These are phyloP conservation scores for Chlorencoelia australis DNA, from an alignment of 2,329 filamentous ascomycete species.

Conservation along the genomic window DNA sequence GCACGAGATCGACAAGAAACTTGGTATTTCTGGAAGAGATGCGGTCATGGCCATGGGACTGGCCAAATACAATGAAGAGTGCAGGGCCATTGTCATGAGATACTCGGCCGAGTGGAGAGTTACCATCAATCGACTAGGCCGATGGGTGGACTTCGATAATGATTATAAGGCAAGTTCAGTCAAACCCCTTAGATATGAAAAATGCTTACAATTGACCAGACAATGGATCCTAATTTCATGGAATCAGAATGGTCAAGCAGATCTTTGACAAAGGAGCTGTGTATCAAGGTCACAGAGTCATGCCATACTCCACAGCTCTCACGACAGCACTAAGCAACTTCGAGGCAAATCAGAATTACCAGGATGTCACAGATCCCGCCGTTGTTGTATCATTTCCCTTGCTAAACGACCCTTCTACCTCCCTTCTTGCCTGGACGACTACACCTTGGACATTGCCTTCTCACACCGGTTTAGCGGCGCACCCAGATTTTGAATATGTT, in stretches of 20 bases:
- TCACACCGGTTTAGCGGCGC: slow-evolving; percentile 65
- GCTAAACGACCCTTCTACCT: slow-evolving; percentile 62
- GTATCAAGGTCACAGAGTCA: slow-evolving; percentile 83
- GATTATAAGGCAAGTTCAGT: slow-evolving; percentile 73
- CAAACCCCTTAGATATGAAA: neutral
- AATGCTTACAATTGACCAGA: slow-evolving; percentile 37
- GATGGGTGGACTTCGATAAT: slow-evolving; percentile 97
- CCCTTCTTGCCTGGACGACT: slow-evolving; percentile 47
- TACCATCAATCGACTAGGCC: slow-evolving; percentile 78
- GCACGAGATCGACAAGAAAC: slow-evolving; percentile 94
- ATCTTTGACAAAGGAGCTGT: slow-evolving; percentile 83
- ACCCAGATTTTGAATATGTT: slow-evolving; percentile 78
- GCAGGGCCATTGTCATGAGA: slow-evolving; percentile 85
- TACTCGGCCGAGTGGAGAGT: slow-evolving; percentile 79
- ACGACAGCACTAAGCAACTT: slow-evolving; percentile 89
- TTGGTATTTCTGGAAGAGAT: slow-evolving; percentile 78
- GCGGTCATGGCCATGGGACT: slow-evolving; percentile 82
- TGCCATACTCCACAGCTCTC: slow-evolving; percentile 89
- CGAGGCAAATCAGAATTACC: slow-evolving; percentile 90
- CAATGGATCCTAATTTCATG: slow-evolving; percentile 94
- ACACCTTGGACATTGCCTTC: slow-evolving; percentile 69
- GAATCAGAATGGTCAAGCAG: slow-evolving; percentile 90
- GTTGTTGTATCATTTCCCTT: slow-evolving; percentile 84
- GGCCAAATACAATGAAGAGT: slow-evolving; percentile 84
- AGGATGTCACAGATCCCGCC: slow-evolving; percentile 84